Evolutionary conservation across 192 early-diverging fungal genomes (phyloP), one percentile per base, ranked within the genome.

Genomic region (Phycomyces blakesleeanus): DNA sequence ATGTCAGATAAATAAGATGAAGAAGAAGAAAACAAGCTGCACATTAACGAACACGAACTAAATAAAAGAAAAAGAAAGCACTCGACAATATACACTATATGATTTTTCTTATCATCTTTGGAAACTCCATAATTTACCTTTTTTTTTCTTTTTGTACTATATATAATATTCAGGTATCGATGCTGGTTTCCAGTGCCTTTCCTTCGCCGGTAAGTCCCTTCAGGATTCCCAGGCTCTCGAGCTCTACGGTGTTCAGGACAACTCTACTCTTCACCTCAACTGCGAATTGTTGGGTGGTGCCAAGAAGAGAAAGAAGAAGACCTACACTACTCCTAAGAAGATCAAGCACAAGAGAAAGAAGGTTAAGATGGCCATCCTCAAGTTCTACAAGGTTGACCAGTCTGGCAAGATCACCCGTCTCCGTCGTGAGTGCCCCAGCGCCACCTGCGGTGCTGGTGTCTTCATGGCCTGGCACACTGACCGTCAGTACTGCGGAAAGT

Each of bases 261-360:
- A 87, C 72, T 84, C 81, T 18, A 89, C 88, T 58, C 73, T 90
- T 4, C 85, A 89, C 74, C 78, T 90, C 14, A 85, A 86, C 38
- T 77, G 82, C 63, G 81, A 86, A 68, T 76, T 88, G 39, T 72
- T 84, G 59, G 90, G 89, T 87, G 90, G 89, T 84, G 93, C 79
- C 80, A 97, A 98, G 92, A 97, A 98, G 90, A 86, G 93, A 68
- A 98, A 97, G 89, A 98, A 98, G 94, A 98, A 98, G 95, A 91
- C 86, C 64, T 97, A 98, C 89, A 98, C 95, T 71, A 98, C 96
- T 66, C 96, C 96, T 80, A 97, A 98, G 91, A 97, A 97, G 89
- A 94, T 93, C 72, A 90, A 93, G 76, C 95, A 98, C 87, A 97
- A 97, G 92, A 83, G 87, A 78, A 94, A 92, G 89, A 97, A 97